Percentiles rank a stretch among this genome's conserved stretches.
Conservation (phyloP, 1,139 yeast genomes). For the Geotrichum cucujoidarum region DNA sequence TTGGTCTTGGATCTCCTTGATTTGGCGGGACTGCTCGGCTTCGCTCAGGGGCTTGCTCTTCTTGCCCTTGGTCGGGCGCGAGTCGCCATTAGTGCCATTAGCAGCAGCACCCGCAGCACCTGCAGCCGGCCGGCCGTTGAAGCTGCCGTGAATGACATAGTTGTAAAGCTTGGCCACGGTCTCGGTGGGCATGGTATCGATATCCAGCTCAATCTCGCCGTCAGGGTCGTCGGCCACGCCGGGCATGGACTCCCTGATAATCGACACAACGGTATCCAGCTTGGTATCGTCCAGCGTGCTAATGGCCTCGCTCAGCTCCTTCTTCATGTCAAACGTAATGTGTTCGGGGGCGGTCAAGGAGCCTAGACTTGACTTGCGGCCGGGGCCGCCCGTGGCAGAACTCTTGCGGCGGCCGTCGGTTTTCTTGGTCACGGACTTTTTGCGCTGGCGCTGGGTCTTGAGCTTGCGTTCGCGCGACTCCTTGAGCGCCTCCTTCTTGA, state of each 20-base stretch:
- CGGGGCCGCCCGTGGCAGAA: constrained; percentile 18
- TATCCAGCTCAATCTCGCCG: constrained; percentile 91
- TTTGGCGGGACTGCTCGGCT: constrained; percentile 69
- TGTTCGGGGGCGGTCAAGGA: constrained; percentile 24
- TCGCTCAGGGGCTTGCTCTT: constrained; percentile 54
- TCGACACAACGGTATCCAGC: constrained; percentile 74
- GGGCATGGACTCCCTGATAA: constrained; percentile 80
- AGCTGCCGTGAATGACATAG: constrained; percentile 37
- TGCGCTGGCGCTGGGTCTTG: constrained; percentile 27
- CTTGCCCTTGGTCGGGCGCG: constrained; percentile 31
- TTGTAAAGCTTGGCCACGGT: constrained; percentile 80
- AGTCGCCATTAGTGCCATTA: background rate
- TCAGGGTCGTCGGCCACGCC: constrained; percentile 62
- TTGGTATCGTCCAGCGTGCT: constrained; percentile 68
- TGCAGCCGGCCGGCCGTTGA: background rate
- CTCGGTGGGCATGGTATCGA: constrained; percentile 83
- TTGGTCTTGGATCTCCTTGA: constrained; percentile 79
- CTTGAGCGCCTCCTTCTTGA: constrained; percentile 68
- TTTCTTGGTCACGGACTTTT: constrained; percentile 4
- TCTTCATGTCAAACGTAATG: constrained; percentile 88
- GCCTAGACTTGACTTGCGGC: constrained; percentile 20
- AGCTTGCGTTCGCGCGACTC: constrained; percentile 39
- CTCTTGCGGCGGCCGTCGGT: constrained; percentile 23
- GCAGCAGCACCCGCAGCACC: background rate
- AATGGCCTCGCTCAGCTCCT: constrained; percentile 84